Evolutionary conservation across 139 green algal species (phyloP).

Genomic region (Marvania coccoides): DNA sequence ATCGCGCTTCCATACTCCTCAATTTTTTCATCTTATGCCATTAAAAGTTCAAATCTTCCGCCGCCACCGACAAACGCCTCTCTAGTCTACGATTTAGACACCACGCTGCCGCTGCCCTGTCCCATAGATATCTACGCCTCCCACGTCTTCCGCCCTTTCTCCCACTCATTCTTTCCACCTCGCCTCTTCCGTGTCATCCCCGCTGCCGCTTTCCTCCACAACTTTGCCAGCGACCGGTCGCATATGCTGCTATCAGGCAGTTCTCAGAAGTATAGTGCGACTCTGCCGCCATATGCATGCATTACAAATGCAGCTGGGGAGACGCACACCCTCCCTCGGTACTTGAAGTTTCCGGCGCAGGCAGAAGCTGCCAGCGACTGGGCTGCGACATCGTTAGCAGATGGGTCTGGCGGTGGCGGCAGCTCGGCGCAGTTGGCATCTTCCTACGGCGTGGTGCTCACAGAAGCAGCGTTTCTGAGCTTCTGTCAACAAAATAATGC

Average conservation of each 20-base stretch:
- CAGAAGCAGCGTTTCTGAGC: not conserved
- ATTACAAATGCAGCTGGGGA: not conserved
- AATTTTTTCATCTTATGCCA: not conserved
- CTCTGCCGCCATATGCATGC: not conserved
- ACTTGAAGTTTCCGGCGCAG: not conserved
- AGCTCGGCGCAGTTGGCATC: not conserved
- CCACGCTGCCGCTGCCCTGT: not conserved
- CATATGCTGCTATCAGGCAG: conserved; percentile 8
- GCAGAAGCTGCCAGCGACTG: not conserved
- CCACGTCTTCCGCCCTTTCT: no score
- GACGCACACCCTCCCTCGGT: not conserved
- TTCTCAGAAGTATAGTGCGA: not conserved
- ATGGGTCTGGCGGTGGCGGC: not conserved
- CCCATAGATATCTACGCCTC: not conserved
- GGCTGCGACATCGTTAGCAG: not conserved
- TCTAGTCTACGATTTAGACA: not conserved
- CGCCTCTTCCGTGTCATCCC: conserved; percentile 20
- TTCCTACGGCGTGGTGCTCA: not conserved
- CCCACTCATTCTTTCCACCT: no score
- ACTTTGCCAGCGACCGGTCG: conserved; percentile 15
- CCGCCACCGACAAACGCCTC: not conserved
- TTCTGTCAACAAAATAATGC: not conserved
- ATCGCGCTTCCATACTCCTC: not conserved
- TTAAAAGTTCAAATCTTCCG: not conserved
- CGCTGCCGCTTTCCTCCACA: conserved; percentile 2